Evolutionary conservation across 768 basidiomycete genomes (phyloP).

Genomic region (Trametes meyenii): DNA sequence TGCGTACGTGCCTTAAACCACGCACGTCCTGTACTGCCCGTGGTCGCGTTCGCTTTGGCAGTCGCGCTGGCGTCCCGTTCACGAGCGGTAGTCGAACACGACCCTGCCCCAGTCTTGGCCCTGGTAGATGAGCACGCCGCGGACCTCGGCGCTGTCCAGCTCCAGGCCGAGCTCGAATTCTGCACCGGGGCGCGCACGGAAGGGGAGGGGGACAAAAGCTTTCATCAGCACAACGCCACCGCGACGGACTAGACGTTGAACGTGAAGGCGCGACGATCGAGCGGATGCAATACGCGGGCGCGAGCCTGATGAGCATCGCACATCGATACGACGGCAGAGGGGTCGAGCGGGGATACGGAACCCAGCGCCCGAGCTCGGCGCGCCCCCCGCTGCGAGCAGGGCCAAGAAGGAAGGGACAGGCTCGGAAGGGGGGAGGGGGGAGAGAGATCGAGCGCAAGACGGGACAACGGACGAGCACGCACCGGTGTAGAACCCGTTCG

Average conservation of each 20-base stretch:
- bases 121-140: slow-evolving; percentile 75
- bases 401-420: neutral
- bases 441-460: neutral
- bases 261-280: neutral
- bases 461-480: slow-evolving; percentile 25
- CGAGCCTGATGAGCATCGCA: neutral
- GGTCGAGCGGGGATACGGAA: no score
- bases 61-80: slow-evolving; percentile 11
- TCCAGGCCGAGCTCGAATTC: slow-evolving; percentile 86
- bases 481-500: slow-evolving; percentile 81
- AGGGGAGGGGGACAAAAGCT: neutral
- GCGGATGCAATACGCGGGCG: neutral
- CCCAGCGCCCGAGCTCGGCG: neutral
- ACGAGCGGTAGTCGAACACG: slow-evolving; percentile 57
- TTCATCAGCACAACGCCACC: neutral
- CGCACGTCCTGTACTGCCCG: neutral
- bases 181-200: slow-evolving; percentile 30
- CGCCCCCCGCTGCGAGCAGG: no score
- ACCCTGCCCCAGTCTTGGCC: slow-evolving; percentile 82
- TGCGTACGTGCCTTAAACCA: neutral
- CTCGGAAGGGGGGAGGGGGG: neutral
- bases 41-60: neutral
- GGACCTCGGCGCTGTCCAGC: slow-evolving; percentile 85
- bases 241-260: slow-evolving; percentile 4
- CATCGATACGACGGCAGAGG: neutral